Conservation (phyloP, 345 rosid species). For the Erucastrum elatum region DNA sequence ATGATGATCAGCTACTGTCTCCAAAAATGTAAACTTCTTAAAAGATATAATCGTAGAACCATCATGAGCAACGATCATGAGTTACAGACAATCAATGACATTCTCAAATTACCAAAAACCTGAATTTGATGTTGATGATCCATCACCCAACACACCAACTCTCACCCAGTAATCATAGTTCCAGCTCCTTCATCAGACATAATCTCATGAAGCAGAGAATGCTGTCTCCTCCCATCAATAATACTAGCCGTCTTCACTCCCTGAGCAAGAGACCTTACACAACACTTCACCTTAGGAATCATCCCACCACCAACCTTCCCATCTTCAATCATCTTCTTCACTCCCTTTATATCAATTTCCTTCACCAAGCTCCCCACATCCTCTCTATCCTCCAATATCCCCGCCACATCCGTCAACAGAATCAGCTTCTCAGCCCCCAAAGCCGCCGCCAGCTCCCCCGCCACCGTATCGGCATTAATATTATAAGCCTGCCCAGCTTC, state of each 20-base stretch:
- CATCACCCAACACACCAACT: neutral
- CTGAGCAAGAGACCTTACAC: conserved; percentile 78
- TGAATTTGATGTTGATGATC: neutral
- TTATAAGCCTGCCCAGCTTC: conserved; percentile 73
- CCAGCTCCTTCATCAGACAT: conserved; percentile 93
- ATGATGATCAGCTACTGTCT: neutral
- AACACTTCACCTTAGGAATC: conserved; percentile 95
- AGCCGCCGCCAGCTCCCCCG: conserved; percentile 93
- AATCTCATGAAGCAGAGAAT: conserved; percentile 82
- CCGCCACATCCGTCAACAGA: conserved; percentile 81
- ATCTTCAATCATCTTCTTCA: conserved; percentile 72
- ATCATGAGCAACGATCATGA: neutral
- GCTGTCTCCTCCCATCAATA: conserved; percentile 81
- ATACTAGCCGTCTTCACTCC: conserved; percentile 92
- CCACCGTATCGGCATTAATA: conserved; percentile 93
- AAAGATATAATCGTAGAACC: neutral
- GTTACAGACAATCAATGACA: neutral
- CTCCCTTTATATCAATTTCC: conserved; percentile 83
- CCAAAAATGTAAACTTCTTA: neutral
- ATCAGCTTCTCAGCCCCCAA: conserved; percentile 90
- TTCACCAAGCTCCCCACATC: conserved; percentile 70
- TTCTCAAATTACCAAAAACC: neutral
- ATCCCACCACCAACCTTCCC: conserved; percentile 86
- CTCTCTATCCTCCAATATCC: conserved; percentile 62
- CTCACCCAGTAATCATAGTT: conserved; percentile 81